phyloP scores from a whole-genome alignment of 1,284 basidiomycete species.

The Thecaphora frezii region DNA sequence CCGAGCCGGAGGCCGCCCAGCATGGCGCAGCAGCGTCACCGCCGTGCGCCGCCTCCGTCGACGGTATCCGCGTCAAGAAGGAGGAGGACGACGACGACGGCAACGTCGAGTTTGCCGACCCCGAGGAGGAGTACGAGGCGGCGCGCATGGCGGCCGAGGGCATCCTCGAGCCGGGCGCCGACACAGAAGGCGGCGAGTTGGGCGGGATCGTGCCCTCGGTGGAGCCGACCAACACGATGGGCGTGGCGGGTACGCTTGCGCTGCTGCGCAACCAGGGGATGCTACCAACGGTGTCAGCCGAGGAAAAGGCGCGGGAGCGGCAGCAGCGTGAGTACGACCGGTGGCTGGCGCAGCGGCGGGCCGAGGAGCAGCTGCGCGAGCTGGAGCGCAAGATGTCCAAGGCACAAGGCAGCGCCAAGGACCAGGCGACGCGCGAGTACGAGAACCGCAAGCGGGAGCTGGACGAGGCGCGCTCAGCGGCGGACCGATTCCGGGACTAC shows the following conservation, averaged over 20 bases:
- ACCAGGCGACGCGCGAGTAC: constrained; percentile 90
- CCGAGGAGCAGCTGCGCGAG: constrained; percentile 74
- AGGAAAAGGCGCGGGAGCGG: constrained; percentile 76
- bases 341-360: constrained; percentile 85
- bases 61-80: constrained; percentile 55
- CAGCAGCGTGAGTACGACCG: constrained; percentile 81
- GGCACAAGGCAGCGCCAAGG: constrained; percentile 64
- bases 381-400: constrained; percentile 67
- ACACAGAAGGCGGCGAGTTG: constrained; percentile 16
- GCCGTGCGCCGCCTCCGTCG: neutral
- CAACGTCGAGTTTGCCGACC: constrained; percentile 41
- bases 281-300: constrained; percentile 69
- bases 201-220: neutral
- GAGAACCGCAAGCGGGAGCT: constrained; percentile 89
- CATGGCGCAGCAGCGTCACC: too few species aligned
- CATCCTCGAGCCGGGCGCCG: neutral
- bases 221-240: constrained; percentile 49
- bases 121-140: constrained; percentile 64
- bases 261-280: constrained; percentile 91
- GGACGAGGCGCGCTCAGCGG: constrained; percentile 78
- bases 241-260: constrained; percentile 83
- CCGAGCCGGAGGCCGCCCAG: too few species aligned
- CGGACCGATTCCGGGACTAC: constrained; percentile 87
- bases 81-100: constrained; percentile 63
- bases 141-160: neutral